Percentiles rank a stretch among this genome's conserved stretches.
Evolutionary conservation across 805 yeast genomes (phyloP).

Genomic region (Ogataea dorogensis): DNA sequence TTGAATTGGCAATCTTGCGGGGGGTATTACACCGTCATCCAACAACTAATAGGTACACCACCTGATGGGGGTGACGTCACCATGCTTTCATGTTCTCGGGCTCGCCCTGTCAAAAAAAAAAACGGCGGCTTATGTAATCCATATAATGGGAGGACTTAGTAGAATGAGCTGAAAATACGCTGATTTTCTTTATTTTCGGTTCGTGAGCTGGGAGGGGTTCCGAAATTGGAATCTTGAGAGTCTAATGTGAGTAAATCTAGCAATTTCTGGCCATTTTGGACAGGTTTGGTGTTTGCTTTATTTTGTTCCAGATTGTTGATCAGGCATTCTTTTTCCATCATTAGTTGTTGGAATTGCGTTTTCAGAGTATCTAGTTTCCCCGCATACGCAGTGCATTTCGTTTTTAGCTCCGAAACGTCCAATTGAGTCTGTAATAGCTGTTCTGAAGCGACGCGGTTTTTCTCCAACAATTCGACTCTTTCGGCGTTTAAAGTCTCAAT

Average conservation of each 20-base stretch:
- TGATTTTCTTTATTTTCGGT: slow-evolving; percentile 10
- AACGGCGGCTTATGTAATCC: no score
- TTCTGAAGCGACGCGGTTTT: slow-evolving; percentile 4
- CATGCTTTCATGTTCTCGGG: neutral
- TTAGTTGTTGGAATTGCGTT: slow-evolving; percentile 8
- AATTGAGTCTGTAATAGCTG: slow-evolving; percentile 4
- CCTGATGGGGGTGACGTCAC: slow-evolving; percentile 9
- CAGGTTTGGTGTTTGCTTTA: slow-evolving; percentile 1
- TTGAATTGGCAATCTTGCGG: slow-evolving; percentile 5
- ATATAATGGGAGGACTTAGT: slow-evolving; percentile 1
- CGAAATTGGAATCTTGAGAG: neutral
- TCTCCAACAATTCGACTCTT: slow-evolving; percentile 2
- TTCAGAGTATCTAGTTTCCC: slow-evolving; percentile 8
- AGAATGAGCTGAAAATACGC: slow-evolving; percentile 8
- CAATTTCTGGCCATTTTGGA: slow-evolving; percentile 7
- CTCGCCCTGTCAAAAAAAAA: slow-evolving; percentile 2
- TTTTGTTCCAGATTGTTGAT: slow-evolving; percentile 9
- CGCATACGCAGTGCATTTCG: slow-evolving; percentile 7
- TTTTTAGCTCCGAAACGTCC: slow-evolving; percentile 1
- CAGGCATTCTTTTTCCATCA: slow-evolving; percentile 12
- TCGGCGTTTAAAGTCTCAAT: slow-evolving; percentile 3
- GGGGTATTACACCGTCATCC: no score
- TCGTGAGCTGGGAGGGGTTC: slow-evolving; percentile 2
- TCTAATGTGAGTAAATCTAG: slow-evolving; percentile 6
- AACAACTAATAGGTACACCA: no score